Conservation (phyloP, 2,329 filamentous ascomycete genomes). For the Atkinsonella texensis region DNA sequence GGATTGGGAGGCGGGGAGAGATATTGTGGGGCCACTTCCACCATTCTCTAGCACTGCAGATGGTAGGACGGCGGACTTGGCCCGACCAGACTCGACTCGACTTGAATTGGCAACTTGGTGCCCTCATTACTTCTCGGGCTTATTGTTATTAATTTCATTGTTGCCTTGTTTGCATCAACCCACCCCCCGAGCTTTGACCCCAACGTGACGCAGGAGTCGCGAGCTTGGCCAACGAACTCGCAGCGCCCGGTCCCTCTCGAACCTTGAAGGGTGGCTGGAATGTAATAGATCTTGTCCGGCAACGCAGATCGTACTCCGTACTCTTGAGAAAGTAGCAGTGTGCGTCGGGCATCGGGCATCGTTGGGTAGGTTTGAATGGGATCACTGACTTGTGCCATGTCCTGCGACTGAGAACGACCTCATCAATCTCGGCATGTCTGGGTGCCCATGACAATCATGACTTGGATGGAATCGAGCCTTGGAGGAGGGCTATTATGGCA, state of each 20-base stretch:
- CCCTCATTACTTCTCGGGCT: not conserved
- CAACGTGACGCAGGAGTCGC: constrained; percentile 1
- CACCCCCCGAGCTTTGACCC: not conserved
- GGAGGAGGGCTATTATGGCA: not conserved
- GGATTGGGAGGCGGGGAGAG: not conserved
- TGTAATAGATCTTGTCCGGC: not conserved
- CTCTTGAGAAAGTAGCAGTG: not conserved
- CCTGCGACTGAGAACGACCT: not conserved
- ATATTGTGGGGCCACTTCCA: not conserved
- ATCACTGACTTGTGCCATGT: not conserved
- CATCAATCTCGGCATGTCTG: not conserved
- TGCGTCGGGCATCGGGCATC: constrained; percentile 5
- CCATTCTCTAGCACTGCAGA: not conserved
- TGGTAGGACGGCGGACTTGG: no score
- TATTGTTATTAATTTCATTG: not conserved
- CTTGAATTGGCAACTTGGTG: no score
- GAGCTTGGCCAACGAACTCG: not conserved
- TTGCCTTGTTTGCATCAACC: not conserved
- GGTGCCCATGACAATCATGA: not conserved
- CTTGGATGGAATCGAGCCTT: not conserved
- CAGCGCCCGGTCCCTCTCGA: not conserved
- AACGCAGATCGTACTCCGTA: not conserved
- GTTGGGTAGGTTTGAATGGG: constrained; percentile 1
- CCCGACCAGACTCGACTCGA: not conserved
- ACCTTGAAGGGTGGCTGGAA: not conserved